Percentiles rank a stretch among this genome's conserved stretches.
Conservation (phyloP, 768 basidiomycete genomes). For the Boletellus emodensis region DNA sequence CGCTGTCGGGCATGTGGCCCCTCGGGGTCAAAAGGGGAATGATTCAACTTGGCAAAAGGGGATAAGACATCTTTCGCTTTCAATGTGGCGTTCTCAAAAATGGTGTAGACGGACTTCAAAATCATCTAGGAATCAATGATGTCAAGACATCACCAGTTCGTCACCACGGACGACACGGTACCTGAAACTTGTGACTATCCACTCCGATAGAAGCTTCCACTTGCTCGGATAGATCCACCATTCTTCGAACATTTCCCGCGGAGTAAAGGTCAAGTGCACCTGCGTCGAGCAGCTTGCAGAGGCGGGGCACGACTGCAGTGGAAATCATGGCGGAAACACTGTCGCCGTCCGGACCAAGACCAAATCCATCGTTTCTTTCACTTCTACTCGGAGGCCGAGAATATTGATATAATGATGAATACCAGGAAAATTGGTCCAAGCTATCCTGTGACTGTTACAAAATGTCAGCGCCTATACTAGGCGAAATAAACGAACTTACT, state of each 20-base stretch:
- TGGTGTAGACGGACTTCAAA: conserved; percentile 46
- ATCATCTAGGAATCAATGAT: conserved; percentile 41
- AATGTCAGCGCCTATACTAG: conserved; percentile 2
- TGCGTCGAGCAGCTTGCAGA: conserved; percentile 70
- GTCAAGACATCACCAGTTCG: conserved; percentile 8
- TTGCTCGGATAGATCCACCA: conserved; percentile 77
- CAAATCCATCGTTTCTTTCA: conserved; percentile 45
- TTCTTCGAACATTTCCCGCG: conserved; percentile 49
- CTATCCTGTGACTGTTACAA: conserved; percentile 42
- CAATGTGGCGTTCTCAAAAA: conserved; percentile 55
- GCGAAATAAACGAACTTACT: conserved; percentile 38
- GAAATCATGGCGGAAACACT: conserved; percentile 84
- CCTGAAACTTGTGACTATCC: conserved; percentile 62
- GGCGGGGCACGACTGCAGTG: conserved; percentile 72
- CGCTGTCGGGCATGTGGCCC: conserved; percentile 67
- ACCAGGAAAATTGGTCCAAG: conserved; percentile 85
- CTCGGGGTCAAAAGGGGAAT: conserved; percentile 68
- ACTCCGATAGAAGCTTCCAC: conserved; percentile 69
- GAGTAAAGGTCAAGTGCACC: conserved; percentile 86
- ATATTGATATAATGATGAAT: conserved; percentile 71
- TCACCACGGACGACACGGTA: conserved; percentile 21
- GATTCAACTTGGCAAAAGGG: conserved; percentile 43
- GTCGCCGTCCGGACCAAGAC: conserved; percentile 80
- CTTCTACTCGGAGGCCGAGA: conserved; percentile 47
- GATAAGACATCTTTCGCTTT: conserved; percentile 47